These are phyloP conservation scores for Malus hybrid DNA, from an alignment of 331 rosid species.

Conservation along the genomic window DNA sequence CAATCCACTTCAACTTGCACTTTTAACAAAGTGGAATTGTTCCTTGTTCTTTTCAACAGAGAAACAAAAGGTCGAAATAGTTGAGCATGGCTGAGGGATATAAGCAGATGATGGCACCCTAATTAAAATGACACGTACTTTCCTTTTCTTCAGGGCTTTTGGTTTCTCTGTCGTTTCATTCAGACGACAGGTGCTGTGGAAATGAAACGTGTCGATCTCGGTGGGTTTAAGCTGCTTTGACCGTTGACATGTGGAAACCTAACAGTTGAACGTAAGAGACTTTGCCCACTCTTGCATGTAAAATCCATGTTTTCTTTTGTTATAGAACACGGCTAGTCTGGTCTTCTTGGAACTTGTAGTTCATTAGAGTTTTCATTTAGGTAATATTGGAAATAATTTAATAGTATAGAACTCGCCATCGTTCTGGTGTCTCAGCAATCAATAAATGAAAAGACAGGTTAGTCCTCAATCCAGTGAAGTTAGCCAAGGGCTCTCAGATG, in stretches of 20 bases:
- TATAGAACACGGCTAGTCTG: too few relatives aligned
- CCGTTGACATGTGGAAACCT: constrained; percentile 42
- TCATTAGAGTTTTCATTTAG: too few relatives aligned
- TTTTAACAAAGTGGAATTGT: not conserved
- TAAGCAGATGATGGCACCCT: not conserved
- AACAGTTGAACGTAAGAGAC: not conserved
- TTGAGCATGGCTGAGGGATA: not conserved
- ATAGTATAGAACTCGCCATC: too few relatives aligned
- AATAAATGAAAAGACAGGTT: too few relatives aligned
- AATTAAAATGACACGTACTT: constrained; percentile 46
- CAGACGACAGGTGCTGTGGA: constrained; percentile 29
- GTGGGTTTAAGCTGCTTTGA: not conserved
- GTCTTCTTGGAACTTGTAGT: too few relatives aligned
- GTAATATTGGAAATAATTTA: too few relatives aligned
- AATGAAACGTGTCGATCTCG: constrained; percentile 36
- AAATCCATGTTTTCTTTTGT: not conserved
- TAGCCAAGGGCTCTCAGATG: too few relatives aligned
- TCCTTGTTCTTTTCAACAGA: not conserved
- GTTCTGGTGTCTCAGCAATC: too few relatives aligned
- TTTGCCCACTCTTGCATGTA: not conserved
- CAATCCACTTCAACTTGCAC: not conserved
- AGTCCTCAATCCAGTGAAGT: too few relatives aligned
- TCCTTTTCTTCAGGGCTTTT: not conserved
- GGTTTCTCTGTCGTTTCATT: constrained; percentile 25
- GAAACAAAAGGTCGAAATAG: not conserved